Conservation (phyloP, 306 rosid species). For the peach (Prunus persica) region Prunus_persica_NCBIv2 NC_034014.1:10022001-10022500, state of each 20-base stretch:
- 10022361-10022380: conserved; percentile 89
- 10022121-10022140: conserved; percentile 41
- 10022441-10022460: background rate
- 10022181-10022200: conserved; percentile 86
- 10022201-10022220: conserved; percentile 77
- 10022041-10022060: too few relatives aligned
- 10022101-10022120: background rate
- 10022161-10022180: conserved; percentile 98
- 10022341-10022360: conserved; percentile 73
- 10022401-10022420: conserved; percentile 59
- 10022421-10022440: background rate
- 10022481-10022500: background rate
- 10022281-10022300: conserved; percentile 61
- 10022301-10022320: conserved; percentile 60
- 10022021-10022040: too few relatives aligned
- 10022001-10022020: too few relatives aligned
- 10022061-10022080: too few relatives aligned
- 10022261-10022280: conserved; percentile 68
- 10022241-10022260: conserved; percentile 60
- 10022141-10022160: conserved; percentile 82
- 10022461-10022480: background rate
- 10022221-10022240: conserved; percentile 90
- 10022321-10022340: conserved; percentile 53
- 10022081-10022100: background rate
- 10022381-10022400: conserved; percentile 92